Evolutionary conservation across 2,329 filamentous ascomycete species (phyloP).

Genomic region (Lachnellula cervina): DNA sequence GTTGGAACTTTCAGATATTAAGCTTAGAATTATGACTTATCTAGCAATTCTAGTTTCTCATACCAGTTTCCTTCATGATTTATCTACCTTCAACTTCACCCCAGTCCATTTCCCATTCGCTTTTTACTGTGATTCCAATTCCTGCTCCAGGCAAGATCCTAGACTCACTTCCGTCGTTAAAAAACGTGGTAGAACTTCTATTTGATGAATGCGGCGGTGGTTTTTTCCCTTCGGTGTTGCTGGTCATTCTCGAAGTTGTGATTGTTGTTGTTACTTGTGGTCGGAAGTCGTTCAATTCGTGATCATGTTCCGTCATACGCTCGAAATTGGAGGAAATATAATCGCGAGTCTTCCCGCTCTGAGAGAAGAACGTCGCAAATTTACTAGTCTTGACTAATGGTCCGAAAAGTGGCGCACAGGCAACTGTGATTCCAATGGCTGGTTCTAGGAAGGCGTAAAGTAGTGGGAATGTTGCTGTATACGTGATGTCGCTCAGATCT

Average conservation of each 20-base stretch:
- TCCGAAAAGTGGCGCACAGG: constrained; percentile 6
- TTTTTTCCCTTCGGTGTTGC: neutral
- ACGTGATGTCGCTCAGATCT: neutral
- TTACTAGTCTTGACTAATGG: neutral
- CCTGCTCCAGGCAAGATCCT: neutral
- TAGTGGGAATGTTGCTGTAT: constrained; percentile 1
- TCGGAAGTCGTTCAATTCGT: neutral
- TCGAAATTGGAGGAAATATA: neutral
- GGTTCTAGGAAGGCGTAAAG: constrained; percentile 7
- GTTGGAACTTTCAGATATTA: too few species aligned
- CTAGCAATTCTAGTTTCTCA: too few species aligned
- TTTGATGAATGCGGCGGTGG: neutral
- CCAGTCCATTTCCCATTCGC: neutral
- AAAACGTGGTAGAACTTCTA: neutral
- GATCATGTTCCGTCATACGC: neutral
- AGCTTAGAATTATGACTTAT: too few species aligned
- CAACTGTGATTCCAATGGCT: constrained; percentile 4
- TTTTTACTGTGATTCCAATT: neutral
- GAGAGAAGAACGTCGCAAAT: neutral
- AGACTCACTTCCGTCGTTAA: neutral
- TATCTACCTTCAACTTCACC: neutral
- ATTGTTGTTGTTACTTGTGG: neutral
- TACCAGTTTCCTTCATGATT: too few species aligned
- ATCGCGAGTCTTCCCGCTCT: neutral
- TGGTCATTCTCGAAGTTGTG: neutral